phyloP scores from a whole-genome alignment of 2,329 filamentous ascomycete genomes.

The Decorospora gaudefroyi region DNA sequence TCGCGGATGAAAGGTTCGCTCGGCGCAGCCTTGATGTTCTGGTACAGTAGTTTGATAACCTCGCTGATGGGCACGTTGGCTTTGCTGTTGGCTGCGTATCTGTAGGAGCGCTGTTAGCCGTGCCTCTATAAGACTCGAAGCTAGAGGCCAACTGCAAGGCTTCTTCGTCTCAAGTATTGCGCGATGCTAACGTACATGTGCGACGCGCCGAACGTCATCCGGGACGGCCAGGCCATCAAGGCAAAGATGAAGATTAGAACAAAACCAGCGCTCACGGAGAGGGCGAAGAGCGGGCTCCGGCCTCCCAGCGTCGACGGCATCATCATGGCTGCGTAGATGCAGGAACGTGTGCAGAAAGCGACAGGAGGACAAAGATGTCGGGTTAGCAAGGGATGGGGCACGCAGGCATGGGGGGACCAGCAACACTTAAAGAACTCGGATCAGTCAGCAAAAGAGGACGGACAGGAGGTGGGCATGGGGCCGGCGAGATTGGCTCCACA shows the following conservation, averaged over 20 bases:
- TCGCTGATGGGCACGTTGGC: slow-evolving; percentile 40
- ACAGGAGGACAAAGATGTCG: slow-evolving; percentile 10
- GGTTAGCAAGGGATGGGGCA: slow-evolving; percentile 22
- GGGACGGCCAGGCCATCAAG: slow-evolving; percentile 42
- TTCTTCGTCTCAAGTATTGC: neutral
- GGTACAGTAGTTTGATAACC: slow-evolving; percentile 40
- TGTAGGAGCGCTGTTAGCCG: slow-evolving; percentile 25
- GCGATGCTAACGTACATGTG: slow-evolving; percentile 31
- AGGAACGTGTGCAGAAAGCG: slow-evolving; percentile 11
- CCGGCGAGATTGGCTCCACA: slow-evolving; percentile 29
- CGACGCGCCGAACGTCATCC: slow-evolving; percentile 29
- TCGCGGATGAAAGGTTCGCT: slow-evolving; percentile 39
- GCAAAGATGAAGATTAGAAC: slow-evolving; percentile 43
- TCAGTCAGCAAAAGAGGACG: slow-evolving; percentile 25
- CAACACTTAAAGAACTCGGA: slow-evolving; percentile 27
- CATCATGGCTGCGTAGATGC: slow-evolving; percentile 21
- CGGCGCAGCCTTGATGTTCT: slow-evolving; percentile 35
- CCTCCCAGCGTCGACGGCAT: slow-evolving; percentile 41
- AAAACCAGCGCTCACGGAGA: slow-evolving; percentile 39
- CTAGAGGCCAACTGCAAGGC: slow-evolving; percentile 1
- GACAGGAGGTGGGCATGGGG: slow-evolving; percentile 23
- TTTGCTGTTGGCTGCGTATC: slow-evolving; percentile 25
- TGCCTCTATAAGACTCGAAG: too few species aligned
- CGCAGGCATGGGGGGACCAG: slow-evolving; percentile 23
- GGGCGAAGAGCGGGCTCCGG: slow-evolving; percentile 39